These are phyloP conservation scores for Yarrowia deformans DNA, from an alignment of 805 yeast genomes.

Conservation along the genomic window DNA sequence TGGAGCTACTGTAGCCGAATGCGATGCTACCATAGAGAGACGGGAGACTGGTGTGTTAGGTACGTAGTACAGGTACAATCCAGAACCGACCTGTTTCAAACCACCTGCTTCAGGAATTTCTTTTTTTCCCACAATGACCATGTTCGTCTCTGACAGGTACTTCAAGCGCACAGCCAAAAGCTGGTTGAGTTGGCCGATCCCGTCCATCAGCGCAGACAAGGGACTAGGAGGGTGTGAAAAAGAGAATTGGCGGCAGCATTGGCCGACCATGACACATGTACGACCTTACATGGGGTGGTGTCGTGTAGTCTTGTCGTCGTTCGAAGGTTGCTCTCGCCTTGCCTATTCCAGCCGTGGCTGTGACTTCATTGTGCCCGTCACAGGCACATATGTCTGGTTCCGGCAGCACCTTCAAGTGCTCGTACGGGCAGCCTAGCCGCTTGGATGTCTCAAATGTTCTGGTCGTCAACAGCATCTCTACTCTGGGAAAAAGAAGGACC, in stretches of 20 bases:
- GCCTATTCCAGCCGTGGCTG: conserved; percentile 5
- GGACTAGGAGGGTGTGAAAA: conserved; percentile 2
- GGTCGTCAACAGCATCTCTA: too few relatives aligned
- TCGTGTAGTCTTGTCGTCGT: too few relatives aligned
- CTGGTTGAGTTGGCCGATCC: conserved; percentile 6
- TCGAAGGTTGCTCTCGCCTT: conserved; percentile 8
- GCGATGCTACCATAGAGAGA: too few relatives aligned
- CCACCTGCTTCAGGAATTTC: background rate
- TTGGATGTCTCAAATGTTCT: background rate
- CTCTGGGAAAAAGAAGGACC: background rate
- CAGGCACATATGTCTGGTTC: too few relatives aligned
- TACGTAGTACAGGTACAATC: too few relatives aligned
- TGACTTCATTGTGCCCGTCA: conserved; percentile 1
- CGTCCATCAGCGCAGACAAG: conserved; percentile 13
- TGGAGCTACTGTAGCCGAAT: too few relatives aligned
- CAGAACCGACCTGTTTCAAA: too few relatives aligned
- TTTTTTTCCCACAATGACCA: conserved; percentile 16
- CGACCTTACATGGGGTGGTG: background rate
- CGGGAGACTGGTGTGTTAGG: too few relatives aligned
- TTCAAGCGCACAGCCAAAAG: conserved; percentile 12
- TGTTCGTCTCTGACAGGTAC: background rate
- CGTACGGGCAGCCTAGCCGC: background rate
- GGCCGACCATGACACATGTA: background rate
- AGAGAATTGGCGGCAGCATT: too few relatives aligned
- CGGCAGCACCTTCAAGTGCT: background rate